These are phyloP conservation scores for Camptophora hylomeconis DNA, from an alignment of 2,329 filamentous ascomycete genomes.

Conservation along the genomic window DNA sequence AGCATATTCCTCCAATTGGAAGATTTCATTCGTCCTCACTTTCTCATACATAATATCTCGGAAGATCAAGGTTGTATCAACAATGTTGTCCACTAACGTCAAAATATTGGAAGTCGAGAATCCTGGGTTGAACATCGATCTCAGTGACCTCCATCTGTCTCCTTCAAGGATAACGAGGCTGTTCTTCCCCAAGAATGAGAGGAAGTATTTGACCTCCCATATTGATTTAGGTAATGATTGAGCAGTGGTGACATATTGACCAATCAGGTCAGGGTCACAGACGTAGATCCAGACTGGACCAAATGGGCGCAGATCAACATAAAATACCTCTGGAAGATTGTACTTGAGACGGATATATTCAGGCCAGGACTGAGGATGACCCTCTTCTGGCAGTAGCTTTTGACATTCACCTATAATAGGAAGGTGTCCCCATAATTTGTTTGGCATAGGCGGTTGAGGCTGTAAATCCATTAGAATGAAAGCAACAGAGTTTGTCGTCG, in stretches of 20 bases:
- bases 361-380: slow-evolving; percentile 13
- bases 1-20: slow-evolving; percentile 18
- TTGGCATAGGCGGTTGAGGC: slow-evolving; percentile 18
- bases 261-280: slow-evolving; percentile 12
- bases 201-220: slow-evolving; percentile 7
- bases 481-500: neutral
- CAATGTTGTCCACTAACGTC: slow-evolving; percentile 18
- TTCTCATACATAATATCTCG: slow-evolving; percentile 15
- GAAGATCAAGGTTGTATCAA: slow-evolving; percentile 19
- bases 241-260: slow-evolving; percentile 13
- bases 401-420: slow-evolving; percentile 11
- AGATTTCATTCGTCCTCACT: slow-evolving; percentile 13
- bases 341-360: slow-evolving; percentile 15
- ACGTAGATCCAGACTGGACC: slow-evolving; percentile 14
- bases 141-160: slow-evolving; percentile 19
- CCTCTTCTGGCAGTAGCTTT: slow-evolving; percentile 13
- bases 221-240: slow-evolving; percentile 16
- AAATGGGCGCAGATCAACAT: slow-evolving; percentile 18
- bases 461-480: slow-evolving; percentile 4
- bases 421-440: slow-evolving; percentile 17
- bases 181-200: slow-evolving; percentile 11
- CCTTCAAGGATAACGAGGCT: slow-evolving; percentile 18
- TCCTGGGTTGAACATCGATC: slow-evolving; percentile 22
- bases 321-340: slow-evolving; percentile 17
- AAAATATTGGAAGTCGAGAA: slow-evolving; percentile 20